Evolutionary conservation across 129 eudicot genomes (phyloP).

Genomic region (Flaveria linearis): DNA sequence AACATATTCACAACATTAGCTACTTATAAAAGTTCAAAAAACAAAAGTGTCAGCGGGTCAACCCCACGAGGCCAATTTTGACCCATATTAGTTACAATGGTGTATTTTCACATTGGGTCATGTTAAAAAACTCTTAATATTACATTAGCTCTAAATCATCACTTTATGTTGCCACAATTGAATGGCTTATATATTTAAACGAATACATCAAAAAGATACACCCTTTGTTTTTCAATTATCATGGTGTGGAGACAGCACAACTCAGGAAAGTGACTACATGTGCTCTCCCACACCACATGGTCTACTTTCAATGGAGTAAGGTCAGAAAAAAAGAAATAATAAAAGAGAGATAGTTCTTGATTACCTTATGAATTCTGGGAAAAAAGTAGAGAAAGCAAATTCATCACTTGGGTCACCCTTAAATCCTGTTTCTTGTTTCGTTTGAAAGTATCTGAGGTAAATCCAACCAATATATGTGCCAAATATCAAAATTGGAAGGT

Average conservation of each 20-base stretch:
- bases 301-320: background rate
- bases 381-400: conserved; percentile 85
- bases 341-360: background rate
- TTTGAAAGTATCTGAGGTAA: conserved; percentile 90
- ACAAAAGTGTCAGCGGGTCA: background rate
- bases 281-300: conserved; percentile 14
- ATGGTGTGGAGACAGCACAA: background rate
- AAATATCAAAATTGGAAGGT: conserved; percentile 73
- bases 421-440: conserved; percentile 68
- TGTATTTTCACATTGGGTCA: conserved; percentile 3
- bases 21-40: background rate
- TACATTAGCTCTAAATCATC: conserved; percentile 10
- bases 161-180: background rate
- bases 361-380: conserved; percentile 85
- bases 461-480: conserved; percentile 96
- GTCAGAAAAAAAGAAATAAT: background rate
- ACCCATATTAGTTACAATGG: background rate
- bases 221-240: background rate
- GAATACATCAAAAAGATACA: background rate
- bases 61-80: background rate
- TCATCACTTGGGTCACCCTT: conserved; percentile 97
- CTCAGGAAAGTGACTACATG: background rate
- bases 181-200: background rate
- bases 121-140: conserved; percentile 7
- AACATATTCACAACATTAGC: background rate